phyloP scores from a whole-genome alignment of 805 yeast species.

The Candida oleophila region DNA sequence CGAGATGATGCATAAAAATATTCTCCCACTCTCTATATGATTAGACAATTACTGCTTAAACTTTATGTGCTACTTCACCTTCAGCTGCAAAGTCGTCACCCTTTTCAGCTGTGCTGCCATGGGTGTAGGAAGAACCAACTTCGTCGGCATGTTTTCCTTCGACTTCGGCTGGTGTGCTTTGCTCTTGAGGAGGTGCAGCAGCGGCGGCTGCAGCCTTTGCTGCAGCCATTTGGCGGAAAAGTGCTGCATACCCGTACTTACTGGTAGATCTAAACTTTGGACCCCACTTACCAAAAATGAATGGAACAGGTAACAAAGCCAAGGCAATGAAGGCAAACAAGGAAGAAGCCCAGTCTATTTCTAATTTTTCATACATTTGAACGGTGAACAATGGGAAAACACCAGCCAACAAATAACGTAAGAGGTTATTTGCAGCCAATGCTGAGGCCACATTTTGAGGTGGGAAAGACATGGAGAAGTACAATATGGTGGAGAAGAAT shows the following conservation, averaged over 20 bases:
- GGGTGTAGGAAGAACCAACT: slow-evolving; percentile 8
- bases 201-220: slow-evolving; percentile 17
- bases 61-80: slow-evolving; percentile 11
- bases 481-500: slow-evolving; percentile 67
- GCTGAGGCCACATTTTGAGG: slow-evolving; percentile 82
- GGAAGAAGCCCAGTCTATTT: slow-evolving; percentile 79
- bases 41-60: too few relatives aligned
- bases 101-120: slow-evolving; percentile 8
- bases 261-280: slow-evolving; percentile 54
- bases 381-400: slow-evolving; percentile 83
- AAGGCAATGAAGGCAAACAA: slow-evolving; percentile 64
- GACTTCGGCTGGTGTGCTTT: slow-evolving; percentile 8
- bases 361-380: slow-evolving; percentile 75
- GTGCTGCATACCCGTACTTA: slow-evolving; percentile 58
- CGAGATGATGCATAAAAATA: too few relatives aligned
- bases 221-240: slow-evolving; percentile 19
- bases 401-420: slow-evolving; percentile 72
- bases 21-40: too few relatives aligned
- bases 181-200: slow-evolving; percentile 12
- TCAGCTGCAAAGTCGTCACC: slow-evolving; percentile 7
- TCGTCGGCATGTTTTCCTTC: neutral
- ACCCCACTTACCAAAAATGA: slow-evolving; percentile 63
- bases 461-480: slow-evolving; percentile 71
- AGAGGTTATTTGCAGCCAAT: slow-evolving; percentile 80
- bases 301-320: slow-evolving; percentile 73